A percentile compares a stretch with the other conserved stretches of the same genome.
phyloP scores from a whole-genome alignment of 805 yeast species.

The Kazachstania bromeliacearum region DNA sequence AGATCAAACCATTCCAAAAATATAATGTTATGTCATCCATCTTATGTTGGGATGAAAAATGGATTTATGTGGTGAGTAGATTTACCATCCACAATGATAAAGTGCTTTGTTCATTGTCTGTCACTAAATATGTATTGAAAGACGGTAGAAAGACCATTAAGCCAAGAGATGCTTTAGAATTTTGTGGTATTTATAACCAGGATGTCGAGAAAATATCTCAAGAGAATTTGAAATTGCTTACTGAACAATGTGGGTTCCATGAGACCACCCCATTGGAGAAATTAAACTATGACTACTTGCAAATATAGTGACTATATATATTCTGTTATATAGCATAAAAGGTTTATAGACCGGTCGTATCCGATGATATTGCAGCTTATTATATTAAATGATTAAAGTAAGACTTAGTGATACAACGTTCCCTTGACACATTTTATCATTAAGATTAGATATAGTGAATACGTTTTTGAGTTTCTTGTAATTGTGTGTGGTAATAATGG shows the following conservation, averaged over 20 bases:
- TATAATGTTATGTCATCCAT: constrained; percentile 51
- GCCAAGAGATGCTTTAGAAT: constrained; percentile 51
- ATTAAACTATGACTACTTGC: constrained; percentile 8
- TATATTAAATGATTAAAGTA: too few species aligned
- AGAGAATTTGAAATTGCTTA: constrained; percentile 29
- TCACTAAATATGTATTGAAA: constrained; percentile 78
- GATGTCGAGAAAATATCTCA: constrained; percentile 37
- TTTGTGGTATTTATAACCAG: constrained; percentile 47
- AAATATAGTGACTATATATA: too few species aligned
- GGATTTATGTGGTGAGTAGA: constrained; percentile 65
- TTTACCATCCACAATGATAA: constrained; percentile 38
- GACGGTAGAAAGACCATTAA: constrained; percentile 63
- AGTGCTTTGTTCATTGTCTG: constrained; percentile 45
- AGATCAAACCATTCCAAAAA: constrained; percentile 55
- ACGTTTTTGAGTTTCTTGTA: not conserved
- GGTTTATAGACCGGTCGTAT: too few species aligned
- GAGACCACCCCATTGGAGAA: constrained; percentile 21
- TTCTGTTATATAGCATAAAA: too few species aligned
- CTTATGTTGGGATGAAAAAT: constrained; percentile 78
- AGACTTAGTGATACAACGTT: too few species aligned
- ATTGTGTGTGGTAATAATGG: constrained; percentile 42
- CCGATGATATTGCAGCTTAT: too few species aligned
- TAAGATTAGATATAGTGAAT: not conserved
- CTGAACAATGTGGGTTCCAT: constrained; percentile 24
- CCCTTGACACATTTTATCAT: too few species aligned